Conservation (phyloP, 768 basidiomycete genomes). For the Russula compacta region DNA sequence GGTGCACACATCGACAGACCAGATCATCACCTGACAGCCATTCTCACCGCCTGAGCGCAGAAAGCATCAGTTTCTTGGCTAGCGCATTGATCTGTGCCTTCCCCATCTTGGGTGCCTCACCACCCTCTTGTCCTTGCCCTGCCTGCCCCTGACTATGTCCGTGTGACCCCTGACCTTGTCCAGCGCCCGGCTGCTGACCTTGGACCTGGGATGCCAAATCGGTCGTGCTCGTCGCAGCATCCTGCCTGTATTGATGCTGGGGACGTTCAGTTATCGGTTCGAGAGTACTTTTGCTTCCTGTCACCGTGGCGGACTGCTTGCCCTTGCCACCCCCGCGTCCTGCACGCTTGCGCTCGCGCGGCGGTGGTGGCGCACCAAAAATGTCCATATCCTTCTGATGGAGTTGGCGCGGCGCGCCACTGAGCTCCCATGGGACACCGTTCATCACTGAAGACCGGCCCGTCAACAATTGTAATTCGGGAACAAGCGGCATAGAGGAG, state of each 20-base stretch:
- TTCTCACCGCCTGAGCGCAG: constrained; percentile 55
- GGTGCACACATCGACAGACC: too few relatives aligned
- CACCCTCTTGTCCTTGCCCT: constrained; percentile 26
- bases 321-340: constrained; percentile 13
- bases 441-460: constrained; percentile 45
- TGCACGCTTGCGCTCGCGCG: constrained; percentile 45
- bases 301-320: background rate
- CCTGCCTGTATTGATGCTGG: constrained; percentile 38
- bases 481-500: background rate
- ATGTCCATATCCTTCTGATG: constrained; percentile 52
- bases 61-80: constrained; percentile 72
- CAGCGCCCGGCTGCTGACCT: background rate
- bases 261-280: constrained; percentile 74
- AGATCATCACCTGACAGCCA: background rate
- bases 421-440: constrained; percentile 70
- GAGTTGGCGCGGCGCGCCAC: constrained; percentile 58
- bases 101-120: constrained; percentile 67
- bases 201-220: constrained; percentile 36
- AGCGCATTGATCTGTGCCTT: constrained; percentile 84
- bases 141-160: constrained; percentile 8
- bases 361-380: constrained; percentile 49
- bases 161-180: background rate
- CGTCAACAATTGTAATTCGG: constrained; percentile 2
- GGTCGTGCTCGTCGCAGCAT: constrained; percentile 68
- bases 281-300: constrained; percentile 57